These are phyloP conservation scores for Clonostachys chloroleuca DNA, from an alignment of 2,329 filamentous ascomycete species.

Conservation along the genomic window DNA sequence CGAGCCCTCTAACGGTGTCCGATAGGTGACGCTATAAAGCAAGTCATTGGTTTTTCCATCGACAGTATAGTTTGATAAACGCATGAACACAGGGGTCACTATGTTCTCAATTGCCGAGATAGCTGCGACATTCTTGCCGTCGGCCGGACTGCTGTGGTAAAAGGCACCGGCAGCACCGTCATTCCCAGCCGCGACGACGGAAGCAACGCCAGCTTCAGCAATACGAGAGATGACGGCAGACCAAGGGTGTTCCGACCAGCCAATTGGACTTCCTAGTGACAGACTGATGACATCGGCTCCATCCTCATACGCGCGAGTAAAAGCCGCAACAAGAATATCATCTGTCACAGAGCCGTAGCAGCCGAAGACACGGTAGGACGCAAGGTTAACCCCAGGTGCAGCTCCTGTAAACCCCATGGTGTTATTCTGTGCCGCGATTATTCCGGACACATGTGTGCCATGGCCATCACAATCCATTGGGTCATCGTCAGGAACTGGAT, in stretches of 20 bases:
- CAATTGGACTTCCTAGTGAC: conserved; percentile 9
- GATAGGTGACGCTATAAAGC: conserved; percentile 22
- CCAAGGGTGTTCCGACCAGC: conserved; percentile 30
- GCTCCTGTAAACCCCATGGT: conserved; percentile 40
- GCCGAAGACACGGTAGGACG: conserved; percentile 47
- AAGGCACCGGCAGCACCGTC: conserved; percentile 15
- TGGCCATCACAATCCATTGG: conserved; percentile 11
- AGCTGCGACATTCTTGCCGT: conserved; percentile 5
- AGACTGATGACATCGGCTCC: conserved; percentile 23
- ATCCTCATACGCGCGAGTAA: conserved; percentile 48
- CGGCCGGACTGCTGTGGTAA: conserved; percentile 4
- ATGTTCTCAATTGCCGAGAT: conserved; percentile 7
- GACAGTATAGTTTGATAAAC: conserved; percentile 26
- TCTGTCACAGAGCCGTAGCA: conserved; percentile 37
- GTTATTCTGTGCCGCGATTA: conserved; percentile 16
- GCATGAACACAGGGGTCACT: conserved; percentile 29
- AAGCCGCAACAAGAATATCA: conserved; percentile 49
- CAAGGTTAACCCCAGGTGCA: conserved; percentile 44
- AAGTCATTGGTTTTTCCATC: conserved; percentile 12
- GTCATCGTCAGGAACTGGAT: conserved; percentile 9
- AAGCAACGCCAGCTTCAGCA: conserved; percentile 16
- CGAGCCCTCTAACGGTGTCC: conserved; percentile 7
- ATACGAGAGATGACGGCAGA: conserved; percentile 35
- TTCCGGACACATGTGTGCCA: conserved; percentile 13
- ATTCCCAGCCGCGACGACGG: conserved; percentile 12